These are phyloP conservation scores for Chlorencoelia australis DNA, from an alignment of 2,329 filamentous ascomycete species.

Conservation along the genomic window DNA sequence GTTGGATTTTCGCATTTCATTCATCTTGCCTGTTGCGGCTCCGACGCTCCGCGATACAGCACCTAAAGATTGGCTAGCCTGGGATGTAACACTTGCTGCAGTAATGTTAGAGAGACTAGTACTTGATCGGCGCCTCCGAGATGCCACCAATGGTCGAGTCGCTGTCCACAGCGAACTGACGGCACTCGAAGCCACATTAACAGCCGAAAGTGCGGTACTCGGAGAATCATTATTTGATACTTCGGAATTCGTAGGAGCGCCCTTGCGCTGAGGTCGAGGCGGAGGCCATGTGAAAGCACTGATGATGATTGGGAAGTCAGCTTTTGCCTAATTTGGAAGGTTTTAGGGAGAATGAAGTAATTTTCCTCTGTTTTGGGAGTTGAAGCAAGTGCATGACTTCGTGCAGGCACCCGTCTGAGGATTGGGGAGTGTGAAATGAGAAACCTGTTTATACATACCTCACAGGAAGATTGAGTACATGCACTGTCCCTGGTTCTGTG, in stretches of 20 bases:
- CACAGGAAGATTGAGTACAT: slow-evolving; percentile 80
- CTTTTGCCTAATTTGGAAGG: too few relatives aligned
- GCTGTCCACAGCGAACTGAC: slow-evolving; percentile 26
- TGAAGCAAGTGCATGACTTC: too few relatives aligned
- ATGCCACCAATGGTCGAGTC: slow-evolving; percentile 24
- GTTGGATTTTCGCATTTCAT: slow-evolving; percentile 61
- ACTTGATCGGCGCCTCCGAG: slow-evolving; percentile 25
- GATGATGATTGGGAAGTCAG: too few relatives aligned
- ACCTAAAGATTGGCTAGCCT: slow-evolving; percentile 61
- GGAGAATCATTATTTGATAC: slow-evolving; percentile 29
- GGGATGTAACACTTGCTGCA: slow-evolving; percentile 26
- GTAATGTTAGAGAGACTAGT: slow-evolving; percentile 22
- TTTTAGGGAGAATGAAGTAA: too few relatives aligned
- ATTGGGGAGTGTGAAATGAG: too few relatives aligned
- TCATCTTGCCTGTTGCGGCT: slow-evolving; percentile 58
- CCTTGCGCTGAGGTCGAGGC: slow-evolving; percentile 49
- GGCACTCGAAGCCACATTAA: slow-evolving; percentile 25
- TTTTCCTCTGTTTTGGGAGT: too few relatives aligned
- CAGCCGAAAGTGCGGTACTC: slow-evolving; percentile 37
- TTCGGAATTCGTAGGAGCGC: slow-evolving; percentile 10
- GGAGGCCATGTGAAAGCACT: slow-evolving; percentile 76
- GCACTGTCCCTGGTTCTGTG: slow-evolving; percentile 89
- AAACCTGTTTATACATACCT: too few relatives aligned
- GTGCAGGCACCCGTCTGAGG: too few relatives aligned
- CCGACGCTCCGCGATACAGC: slow-evolving; percentile 66